Base-by-base conservation (phyloP, 2,329 filamentous ascomycete genomes). In the Biscogniauxia marginata region DNA sequence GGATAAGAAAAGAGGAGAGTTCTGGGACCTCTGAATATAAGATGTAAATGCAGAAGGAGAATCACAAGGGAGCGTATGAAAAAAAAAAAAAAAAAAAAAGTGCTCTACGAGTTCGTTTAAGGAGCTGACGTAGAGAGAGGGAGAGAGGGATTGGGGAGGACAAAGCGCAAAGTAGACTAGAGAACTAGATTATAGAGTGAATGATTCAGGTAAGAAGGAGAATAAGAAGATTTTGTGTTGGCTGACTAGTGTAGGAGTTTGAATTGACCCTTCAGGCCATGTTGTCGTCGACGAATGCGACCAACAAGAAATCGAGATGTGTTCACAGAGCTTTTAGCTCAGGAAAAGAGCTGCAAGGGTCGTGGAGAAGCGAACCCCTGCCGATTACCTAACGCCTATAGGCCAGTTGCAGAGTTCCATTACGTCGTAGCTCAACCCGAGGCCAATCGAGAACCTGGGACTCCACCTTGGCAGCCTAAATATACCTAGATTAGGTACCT, bases 251-350 rank as follows among this genome's bases (percentile, higher is more conserved):
- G n/a, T n/a, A n/a, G n/a, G n/a, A n/a, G n/a, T n/a, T n/a, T n/a
- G 13, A n/a, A 46, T 18, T 30, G 24, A 52, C 18, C 19, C 51
- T 23, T 23, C n/a, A 51, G 47, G 24, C 30, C 58, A 57, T 50
- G 20, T 46, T 49, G 34, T 46, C 24, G 30, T 24, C 30, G 25
- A 43, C 23, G 46, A 46, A 58, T 50, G 30, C n/a, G 50, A 24
- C 55, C 59, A 61, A 61, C 59, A 21, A 58, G 53, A 57, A 54
- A 30, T 45, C 24, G 59, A 62, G 43, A 62, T 60, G 59, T 63
- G 61, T 63, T 63, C 61, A 53, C 16, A 25, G 39, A 13, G 21
- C 46, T n/a, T 48, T 22, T 24, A 21, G 11, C n/a, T 47, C 7
- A 16, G 3, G 11, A 25, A 25, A 25, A 6, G 11, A 11, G 13